Base-by-base conservation (phyloP, 2,329 filamentous ascomycete species). In the Tolypocladium inflatum region DNA sequence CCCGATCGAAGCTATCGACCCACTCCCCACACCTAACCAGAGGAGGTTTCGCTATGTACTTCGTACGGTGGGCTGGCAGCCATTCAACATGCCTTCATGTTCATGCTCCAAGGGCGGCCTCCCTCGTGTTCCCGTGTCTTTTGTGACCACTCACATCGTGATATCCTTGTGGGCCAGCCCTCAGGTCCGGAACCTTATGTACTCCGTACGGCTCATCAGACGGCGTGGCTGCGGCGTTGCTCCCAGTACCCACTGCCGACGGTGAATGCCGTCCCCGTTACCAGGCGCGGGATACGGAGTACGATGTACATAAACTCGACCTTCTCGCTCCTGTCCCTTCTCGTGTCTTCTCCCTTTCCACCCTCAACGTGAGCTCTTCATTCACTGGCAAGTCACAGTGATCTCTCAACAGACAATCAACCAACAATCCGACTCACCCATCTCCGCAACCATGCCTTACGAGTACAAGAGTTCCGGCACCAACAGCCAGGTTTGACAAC, bases 401-500 rank as follows among this genome's bases (percentile, higher is more conserved):
- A 4, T 51, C 17, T n/a, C 26, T 11, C 48, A 8, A 10, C 45
- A 30, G 19, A 15, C 7, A 48, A 48, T 19, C n/a, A 4, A 7
- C 45, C n/a, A 33, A 33, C 3, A 33, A n/a, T n/a, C 4, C 9
- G n/a, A 19, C 30, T 3, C 26, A 1, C 17, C 48, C 48, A 35
- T 33, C 9, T 51, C 64, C 54, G 23, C 38, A 48, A 59, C 43
- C 37, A 66, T 65, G 64, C 62, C 62, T 39, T 80, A 74, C 70
- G 65, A 65, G 1, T 74, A 76, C 72, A 80, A 78, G 66, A 71
- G 74, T 71, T 74, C 70, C 64, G 86, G 86, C 67, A 85, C 80
- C 69, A 89, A 89, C 73, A 81, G 70, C 71, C 76, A 85, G 76
- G 85, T 85, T 72, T 60, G 69, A 55, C 13, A 53, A 19, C 39